Conservation (phyloP, 345 rosid species). For the Populus ilicifolia region DNA sequence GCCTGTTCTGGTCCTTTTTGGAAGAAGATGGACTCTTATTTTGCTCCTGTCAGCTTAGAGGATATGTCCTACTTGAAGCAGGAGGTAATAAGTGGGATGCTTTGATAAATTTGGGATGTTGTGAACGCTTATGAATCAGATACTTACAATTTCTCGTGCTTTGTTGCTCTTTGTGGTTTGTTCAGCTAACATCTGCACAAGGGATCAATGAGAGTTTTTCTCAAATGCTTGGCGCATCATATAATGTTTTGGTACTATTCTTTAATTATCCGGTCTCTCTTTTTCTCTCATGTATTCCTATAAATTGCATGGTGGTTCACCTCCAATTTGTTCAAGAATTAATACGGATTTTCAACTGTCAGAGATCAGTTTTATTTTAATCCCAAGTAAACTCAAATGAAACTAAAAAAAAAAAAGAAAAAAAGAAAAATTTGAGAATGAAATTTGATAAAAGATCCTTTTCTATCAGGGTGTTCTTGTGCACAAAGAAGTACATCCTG, state of each 20-base stretch:
- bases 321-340: not conserved
- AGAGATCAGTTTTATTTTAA: not conserved
- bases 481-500: slow-evolving; percentile 40
- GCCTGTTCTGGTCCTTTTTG: slow-evolving; percentile 75
- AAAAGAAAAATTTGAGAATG: not conserved
- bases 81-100: slow-evolving; percentile 51
- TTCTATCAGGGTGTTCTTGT: slow-evolving; percentile 44
- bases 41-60: slow-evolving; percentile 57
- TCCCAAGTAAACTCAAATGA: slow-evolving; percentile 1
- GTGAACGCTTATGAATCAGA: not conserved
- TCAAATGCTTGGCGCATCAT: slow-evolving; percentile 50
- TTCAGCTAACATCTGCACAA: slow-evolving; percentile 62
- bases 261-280: not conserved
- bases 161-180: slow-evolving; percentile 15
- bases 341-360: not conserved
- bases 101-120: slow-evolving; percentile 10
- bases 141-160: slow-evolving; percentile 17
- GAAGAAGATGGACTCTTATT: slow-evolving; percentile 79
- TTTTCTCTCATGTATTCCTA: not conserved
- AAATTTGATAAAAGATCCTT: slow-evolving; percentile 13
- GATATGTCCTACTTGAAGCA: slow-evolving; percentile 66
- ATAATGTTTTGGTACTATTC: slow-evolving; percentile 45
- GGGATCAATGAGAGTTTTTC: slow-evolving; percentile 69
- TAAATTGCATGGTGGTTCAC: not conserved
- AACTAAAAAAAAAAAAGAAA: not conserved